These are phyloP conservation scores for Phycomyces nitens DNA, from an alignment of 192 early-diverging fungal species.

Conservation along the genomic window DNA sequence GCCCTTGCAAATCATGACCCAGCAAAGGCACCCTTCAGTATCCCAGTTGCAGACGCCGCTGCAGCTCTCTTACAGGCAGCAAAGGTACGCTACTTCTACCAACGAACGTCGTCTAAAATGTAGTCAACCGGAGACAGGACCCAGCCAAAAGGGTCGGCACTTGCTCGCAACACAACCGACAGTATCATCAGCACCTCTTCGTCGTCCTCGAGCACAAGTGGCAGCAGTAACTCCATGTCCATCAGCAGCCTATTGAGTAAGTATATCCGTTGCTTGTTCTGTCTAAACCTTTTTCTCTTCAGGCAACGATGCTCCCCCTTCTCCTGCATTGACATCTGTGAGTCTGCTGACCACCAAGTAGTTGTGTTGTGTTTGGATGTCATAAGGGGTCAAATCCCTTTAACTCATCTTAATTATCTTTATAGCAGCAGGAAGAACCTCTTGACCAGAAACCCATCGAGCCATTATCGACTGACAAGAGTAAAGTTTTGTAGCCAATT, in stretches of 20 bases:
- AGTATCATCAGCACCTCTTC: too few species aligned
- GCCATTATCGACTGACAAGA: too few species aligned
- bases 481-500: too few species aligned
- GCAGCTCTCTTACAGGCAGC: conserved; percentile 9
- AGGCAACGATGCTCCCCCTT: background rate
- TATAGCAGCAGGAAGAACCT: too few species aligned
- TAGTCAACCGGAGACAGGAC: too few species aligned
- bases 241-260: conserved; percentile 10
- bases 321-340: conserved; percentile 8
- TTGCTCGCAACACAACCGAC: too few species aligned
- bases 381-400: background rate
- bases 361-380: background rate
- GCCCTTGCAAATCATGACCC: conserved; percentile 29
- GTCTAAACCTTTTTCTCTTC: background rate
- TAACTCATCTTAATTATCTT: background rate
- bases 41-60: conserved; percentile 12
- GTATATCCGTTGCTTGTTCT: background rate
- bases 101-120: too few species aligned
- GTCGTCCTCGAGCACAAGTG: background rate
- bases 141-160: too few species aligned
- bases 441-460: too few species aligned
- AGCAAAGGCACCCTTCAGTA: conserved; percentile 4
- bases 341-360: background rate
- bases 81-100: background rate
- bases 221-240: conserved; percentile 14